Percentiles rank a stretch among this genome's conserved stretches.
Evolutionary conservation across 768 basidiomycete species (phyloP).

Genomic region (Pisolithus tinctorius): DNA sequence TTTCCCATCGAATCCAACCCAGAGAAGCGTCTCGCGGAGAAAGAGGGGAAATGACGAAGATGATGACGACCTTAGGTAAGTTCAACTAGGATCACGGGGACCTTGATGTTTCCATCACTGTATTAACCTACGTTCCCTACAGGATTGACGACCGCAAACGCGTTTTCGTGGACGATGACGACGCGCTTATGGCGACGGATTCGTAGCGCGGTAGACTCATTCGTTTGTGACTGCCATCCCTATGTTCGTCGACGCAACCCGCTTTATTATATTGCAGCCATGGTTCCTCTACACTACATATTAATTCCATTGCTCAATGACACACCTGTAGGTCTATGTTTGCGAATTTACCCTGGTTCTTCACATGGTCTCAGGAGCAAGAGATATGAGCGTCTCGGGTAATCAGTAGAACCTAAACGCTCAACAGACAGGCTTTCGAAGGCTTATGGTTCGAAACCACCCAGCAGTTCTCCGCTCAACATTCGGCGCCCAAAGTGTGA

Average conservation of each 20-base stretch:
- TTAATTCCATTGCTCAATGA: not conserved
- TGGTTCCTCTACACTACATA: not conserved
- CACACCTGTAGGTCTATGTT: not conserved
- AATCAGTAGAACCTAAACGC: too few relatives aligned
- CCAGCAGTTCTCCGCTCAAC: too few relatives aligned
- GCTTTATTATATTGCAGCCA: not conserved
- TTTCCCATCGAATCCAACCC: slow-evolving; percentile 39
- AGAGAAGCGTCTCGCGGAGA: slow-evolving; percentile 45
- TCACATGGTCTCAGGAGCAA: not conserved
- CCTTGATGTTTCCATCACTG: not conserved
- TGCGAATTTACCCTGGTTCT: too few relatives aligned
- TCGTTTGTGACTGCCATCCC: not conserved
- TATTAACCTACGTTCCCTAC: not conserved
- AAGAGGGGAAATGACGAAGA: slow-evolving; percentile 75
- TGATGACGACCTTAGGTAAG: slow-evolving; percentile 43
- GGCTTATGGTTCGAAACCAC: too few relatives aligned
- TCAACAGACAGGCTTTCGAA: too few relatives aligned
- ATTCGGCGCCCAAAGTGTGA: too few relatives aligned
- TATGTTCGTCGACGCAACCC: not conserved
- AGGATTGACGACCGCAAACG: slow-evolving; percentile 39
- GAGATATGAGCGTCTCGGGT: not conserved
- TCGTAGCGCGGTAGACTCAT: slow-evolving; percentile 7
- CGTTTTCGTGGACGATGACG: slow-evolving; percentile 28
- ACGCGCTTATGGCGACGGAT: slow-evolving; percentile 31
- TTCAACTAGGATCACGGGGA: not conserved